Percentiles rank a stretch among this genome's conserved stretches.
Conservation (phyloP, 192 early-diverging fungal species). For the Rhizophlyctis rosea region DNA sequence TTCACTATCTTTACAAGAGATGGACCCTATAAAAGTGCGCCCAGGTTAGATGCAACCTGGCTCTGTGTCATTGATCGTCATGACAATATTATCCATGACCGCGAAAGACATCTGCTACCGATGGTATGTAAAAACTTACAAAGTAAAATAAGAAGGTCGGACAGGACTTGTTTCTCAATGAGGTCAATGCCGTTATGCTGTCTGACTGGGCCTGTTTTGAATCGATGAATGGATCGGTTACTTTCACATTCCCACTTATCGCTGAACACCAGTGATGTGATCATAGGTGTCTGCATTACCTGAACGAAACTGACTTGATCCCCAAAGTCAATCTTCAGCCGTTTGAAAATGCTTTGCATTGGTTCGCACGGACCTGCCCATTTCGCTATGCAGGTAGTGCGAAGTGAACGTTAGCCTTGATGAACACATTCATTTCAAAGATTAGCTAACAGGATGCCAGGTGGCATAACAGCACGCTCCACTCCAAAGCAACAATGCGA, state of each 20-base stretch:
- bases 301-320: slow-evolving; percentile 46
- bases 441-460: not conserved
- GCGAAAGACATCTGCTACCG: not conserved
- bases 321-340: slow-evolving; percentile 53
- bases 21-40: slow-evolving; percentile 39
- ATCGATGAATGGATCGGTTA: not conserved
- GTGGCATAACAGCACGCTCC: not conserved
- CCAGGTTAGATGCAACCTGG: not conserved
- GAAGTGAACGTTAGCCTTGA: not conserved
- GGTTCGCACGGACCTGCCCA: slow-evolving; percentile 62
- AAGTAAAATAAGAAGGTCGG: slow-evolving; percentile 56
- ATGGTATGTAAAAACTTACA: slow-evolving; percentile 29
- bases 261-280: too few relatives aligned
- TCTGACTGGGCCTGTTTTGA: slow-evolving; percentile 47
- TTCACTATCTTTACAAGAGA: slow-evolving; percentile 50
- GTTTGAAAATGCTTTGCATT: slow-evolving; percentile 58
- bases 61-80: slow-evolving; percentile 3
- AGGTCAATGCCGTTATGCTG: slow-evolving; percentile 38
- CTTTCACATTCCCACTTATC: slow-evolving; percentile 7
- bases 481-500: not conserved
- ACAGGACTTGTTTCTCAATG: slow-evolving; percentile 56
- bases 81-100: too few relatives aligned
- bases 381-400: slow-evolving; percentile 37
- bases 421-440: not conserved
- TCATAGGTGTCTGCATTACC: slow-evolving; percentile 22